phyloP scores from a whole-genome alignment of 2,329 filamentous ascomycete species.

The Thielaviopsis musarum region DNA sequence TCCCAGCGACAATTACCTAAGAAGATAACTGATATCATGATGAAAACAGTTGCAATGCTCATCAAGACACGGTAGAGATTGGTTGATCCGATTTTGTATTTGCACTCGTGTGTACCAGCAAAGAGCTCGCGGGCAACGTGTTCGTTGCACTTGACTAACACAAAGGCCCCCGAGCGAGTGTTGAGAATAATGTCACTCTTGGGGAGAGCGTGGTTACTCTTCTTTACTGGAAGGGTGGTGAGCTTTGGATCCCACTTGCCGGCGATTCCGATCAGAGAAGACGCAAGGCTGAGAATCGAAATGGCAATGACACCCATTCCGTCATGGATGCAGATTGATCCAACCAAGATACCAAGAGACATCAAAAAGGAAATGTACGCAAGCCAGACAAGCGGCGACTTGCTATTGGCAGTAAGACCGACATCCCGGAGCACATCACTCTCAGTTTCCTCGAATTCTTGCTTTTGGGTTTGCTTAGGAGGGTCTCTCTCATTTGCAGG shows the following conservation, averaged over 20 bases:
- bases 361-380: conserved; percentile 34
- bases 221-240: conserved; percentile 32
- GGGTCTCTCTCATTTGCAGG: too few relatives aligned
- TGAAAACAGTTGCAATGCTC: conserved; percentile 37
- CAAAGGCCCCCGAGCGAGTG: conserved; percentile 41
- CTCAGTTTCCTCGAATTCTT: background rate
- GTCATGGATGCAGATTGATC: conserved; percentile 23
- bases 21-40: conserved; percentile 45
- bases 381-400: conserved; percentile 37
- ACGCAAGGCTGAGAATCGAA: conserved; percentile 32
- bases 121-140: conserved; percentile 47
- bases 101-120: conserved; percentile 41
- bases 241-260: conserved; percentile 40
- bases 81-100: conserved; percentile 30
- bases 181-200: conserved; percentile 43
- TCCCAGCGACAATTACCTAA: conserved; percentile 46
- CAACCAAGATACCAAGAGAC: conserved; percentile 26
- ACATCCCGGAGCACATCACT: conserved; percentile 12
- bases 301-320: conserved; percentile 27
- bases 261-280: conserved; percentile 37
- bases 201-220: conserved; percentile 24
- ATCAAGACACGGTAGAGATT: conserved; percentile 35
- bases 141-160: conserved; percentile 40
- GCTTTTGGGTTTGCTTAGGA: too few relatives aligned
- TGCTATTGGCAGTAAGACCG: conserved; percentile 30